Conservation (phyloP, 495 filamentous ascomycete genomes). For the Lasiosphaeris hirsuta region DNA sequence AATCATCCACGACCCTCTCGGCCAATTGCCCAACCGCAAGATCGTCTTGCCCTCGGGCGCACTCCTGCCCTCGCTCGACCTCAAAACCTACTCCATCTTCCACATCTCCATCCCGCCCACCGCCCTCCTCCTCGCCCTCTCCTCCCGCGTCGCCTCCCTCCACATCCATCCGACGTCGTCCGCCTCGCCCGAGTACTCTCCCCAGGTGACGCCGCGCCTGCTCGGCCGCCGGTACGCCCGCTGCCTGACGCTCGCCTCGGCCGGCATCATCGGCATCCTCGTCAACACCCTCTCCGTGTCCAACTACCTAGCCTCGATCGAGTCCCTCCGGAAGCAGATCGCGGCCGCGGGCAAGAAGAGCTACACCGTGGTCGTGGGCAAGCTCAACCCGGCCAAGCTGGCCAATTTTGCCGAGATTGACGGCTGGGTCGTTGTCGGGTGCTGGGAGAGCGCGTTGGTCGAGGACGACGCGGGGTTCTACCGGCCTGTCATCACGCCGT, state of each 20-base stretch:
- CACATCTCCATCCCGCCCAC: conserved; percentile 85
- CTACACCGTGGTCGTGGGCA: conserved; percentile 95
- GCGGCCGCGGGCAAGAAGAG: conserved; percentile 79
- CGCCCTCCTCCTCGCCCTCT: conserved; percentile 80
- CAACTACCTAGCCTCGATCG: conserved; percentile 81
- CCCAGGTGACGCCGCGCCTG: conserved; percentile 41
- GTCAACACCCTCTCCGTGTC: conserved; percentile 91
- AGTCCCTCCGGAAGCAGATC: conserved; percentile 67
- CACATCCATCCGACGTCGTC: conserved; percentile 67
- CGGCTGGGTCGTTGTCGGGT: conserved; percentile 96
- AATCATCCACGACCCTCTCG: conserved; percentile 74
- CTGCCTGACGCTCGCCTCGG: conserved; percentile 74
- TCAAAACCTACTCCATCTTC: conserved; percentile 75
- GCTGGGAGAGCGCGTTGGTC: conserved; percentile 92
- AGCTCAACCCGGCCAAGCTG: conserved; percentile 90
- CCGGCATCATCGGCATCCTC: conserved; percentile 82
- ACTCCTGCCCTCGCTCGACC: conserved; percentile 33
- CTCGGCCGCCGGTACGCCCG: conserved; percentile 86
- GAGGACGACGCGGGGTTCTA: conserved; percentile 77
- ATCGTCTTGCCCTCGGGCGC: conserved; percentile 28
- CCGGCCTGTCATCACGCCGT: conserved; percentile 85
- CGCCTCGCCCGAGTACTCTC: conserved; percentile 41
- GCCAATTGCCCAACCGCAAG: conserved; percentile 80
- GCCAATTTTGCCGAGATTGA: conserved; percentile 95
- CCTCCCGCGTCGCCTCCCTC: conserved; percentile 73